Base-by-base conservation (phyloP, 164 flowering plant species). In the Vitis labrusca region DNA sequence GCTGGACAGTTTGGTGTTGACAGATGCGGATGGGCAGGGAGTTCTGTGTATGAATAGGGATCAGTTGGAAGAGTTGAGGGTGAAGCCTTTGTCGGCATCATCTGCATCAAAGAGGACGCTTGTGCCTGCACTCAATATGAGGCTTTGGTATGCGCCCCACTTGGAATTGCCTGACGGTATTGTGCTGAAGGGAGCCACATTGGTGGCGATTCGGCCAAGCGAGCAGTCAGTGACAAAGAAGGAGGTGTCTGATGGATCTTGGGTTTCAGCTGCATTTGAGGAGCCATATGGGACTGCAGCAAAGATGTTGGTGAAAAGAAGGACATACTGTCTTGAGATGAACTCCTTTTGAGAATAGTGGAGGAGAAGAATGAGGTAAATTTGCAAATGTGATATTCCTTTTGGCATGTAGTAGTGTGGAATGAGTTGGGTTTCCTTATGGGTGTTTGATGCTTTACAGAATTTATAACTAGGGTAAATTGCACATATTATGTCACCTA, bases 281-380 rank as follows among this genome's bases (percentile, higher is more conserved):
- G 98, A 86, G 81, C 93, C 94, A 5, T 87, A 77, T 74, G 84
- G 91, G 70, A 85, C 87, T 0, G 98, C 94, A 0, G 94, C 90
- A 0, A 91, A 73, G 74, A 82, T 89, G 82, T 73, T 92, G 74
- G 83, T 88, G 67, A 90, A 91, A 78, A 83, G 94, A 63, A 71
- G 93, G 75, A 91, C 96, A 27, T 92, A 92, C 81, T 91, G 90
- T 69, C 86, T 92, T 52, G 98, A 92, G 81, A 92, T 92, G 98
- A 92, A 92, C 80, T 91, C 98, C 3, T 92, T 92, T 74, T 90
- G 80, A 83, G 77, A n/a, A 32, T 9, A 44, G 5, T 51, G 47
- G 6, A 23, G 4, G 9, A 8, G 23, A 63, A 56, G 66, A 52
- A n/a, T 27, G 63, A 78, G 82, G 84, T 77, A 71, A 67, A 23